Conservation (phyloP, 2,329 filamentous ascomycete species). For the Cryphonectria parasitica region DNA sequence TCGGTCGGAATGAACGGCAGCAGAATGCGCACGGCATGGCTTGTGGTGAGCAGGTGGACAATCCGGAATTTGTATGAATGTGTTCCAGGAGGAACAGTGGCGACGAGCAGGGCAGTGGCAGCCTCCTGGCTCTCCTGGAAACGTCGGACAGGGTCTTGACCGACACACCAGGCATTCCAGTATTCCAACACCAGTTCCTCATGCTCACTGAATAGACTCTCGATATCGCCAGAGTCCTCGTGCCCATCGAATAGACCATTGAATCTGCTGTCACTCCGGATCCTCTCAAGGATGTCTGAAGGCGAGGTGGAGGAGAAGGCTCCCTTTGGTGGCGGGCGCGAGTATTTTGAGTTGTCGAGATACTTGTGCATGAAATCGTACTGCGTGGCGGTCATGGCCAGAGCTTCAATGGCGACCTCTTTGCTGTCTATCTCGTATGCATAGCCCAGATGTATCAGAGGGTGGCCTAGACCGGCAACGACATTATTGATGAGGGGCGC, state of each 20-base stretch:
- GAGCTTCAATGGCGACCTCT: slow-evolving; percentile 86
- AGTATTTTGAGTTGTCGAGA: slow-evolving; percentile 74
- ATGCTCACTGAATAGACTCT: slow-evolving; percentile 68
- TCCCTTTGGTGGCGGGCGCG: slow-evolving; percentile 56
- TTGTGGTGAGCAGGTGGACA: slow-evolving; percentile 80
- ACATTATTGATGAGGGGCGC: slow-evolving; percentile 81
- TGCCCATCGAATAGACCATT: slow-evolving; percentile 62
- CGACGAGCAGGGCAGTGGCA: slow-evolving; percentile 64
- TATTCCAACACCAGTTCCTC: slow-evolving; percentile 78
- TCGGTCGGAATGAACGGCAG: slow-evolving; percentile 75
- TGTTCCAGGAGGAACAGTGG: slow-evolving; percentile 59
- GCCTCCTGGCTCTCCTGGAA: slow-evolving; percentile 73
- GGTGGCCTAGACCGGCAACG: slow-evolving; percentile 80
- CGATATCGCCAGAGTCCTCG: slow-evolving; percentile 65
- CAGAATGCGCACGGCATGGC: slow-evolving; percentile 85
- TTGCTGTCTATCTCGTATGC: slow-evolving; percentile 86
- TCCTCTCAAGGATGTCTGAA: slow-evolving; percentile 70
- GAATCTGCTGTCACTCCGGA: slow-evolving; percentile 72
- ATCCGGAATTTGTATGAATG: slow-evolving; percentile 82
- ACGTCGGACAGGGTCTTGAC: slow-evolving; percentile 67
- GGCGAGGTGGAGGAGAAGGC: slow-evolving; percentile 62
- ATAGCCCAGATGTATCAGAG: slow-evolving; percentile 94
- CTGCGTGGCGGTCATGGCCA: slow-evolving; percentile 66
- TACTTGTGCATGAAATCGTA: slow-evolving; percentile 67
- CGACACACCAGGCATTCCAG: slow-evolving; percentile 84